These are phyloP conservation scores for Biscogniauxia marginata DNA, from an alignment of 2,329 filamentous ascomycete species.

Conservation along the genomic window DNA sequence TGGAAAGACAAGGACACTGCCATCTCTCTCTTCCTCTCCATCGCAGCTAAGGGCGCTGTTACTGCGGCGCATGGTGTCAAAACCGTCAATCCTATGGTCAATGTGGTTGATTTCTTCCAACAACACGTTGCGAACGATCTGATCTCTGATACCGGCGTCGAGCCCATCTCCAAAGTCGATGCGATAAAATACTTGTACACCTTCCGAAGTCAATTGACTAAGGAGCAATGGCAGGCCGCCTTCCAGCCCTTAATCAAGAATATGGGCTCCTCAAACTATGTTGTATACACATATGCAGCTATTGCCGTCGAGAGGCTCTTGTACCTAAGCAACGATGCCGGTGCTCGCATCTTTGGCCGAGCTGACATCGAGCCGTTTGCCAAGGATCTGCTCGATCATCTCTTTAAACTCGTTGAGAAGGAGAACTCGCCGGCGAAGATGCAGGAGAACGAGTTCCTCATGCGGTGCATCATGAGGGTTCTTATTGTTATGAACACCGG, in stretches of 20 bases:
- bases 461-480: constrained; percentile 98
- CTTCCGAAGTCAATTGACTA: constrained; percentile 91
- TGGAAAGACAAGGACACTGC: constrained; percentile 99
- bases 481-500: constrained; percentile 90
- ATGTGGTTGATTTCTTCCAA: constrained; percentile 94
- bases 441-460: constrained; percentile 97
- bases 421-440: constrained; percentile 85
- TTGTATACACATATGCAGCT: constrained; percentile 95
- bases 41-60: constrained; percentile 86
- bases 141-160: constrained; percentile 63
- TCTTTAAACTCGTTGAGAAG: constrained; percentile 89
- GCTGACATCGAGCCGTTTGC: constrained; percentile 77
- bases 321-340: constrained; percentile 73
- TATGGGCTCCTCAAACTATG: constrained; percentile 85
- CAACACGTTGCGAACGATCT: constrained; percentile 89
- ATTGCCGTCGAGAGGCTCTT: constrained; percentile 94
- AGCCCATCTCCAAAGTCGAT: constrained; percentile 92
- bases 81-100: constrained; percentile 80
- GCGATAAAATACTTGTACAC: constrained; percentile 98
- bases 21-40: constrained; percentile 92
- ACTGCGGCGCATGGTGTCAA: constrained; percentile 89
- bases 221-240: constrained; percentile 86
- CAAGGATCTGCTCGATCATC: constrained; percentile 81
- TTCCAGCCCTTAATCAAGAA: constrained; percentile 91
- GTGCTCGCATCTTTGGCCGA: constrained; percentile 76